Evolutionary conservation across 495 filamentous ascomycete species (phyloP).

Genomic region (Podospora pseudoanserina): DNA sequence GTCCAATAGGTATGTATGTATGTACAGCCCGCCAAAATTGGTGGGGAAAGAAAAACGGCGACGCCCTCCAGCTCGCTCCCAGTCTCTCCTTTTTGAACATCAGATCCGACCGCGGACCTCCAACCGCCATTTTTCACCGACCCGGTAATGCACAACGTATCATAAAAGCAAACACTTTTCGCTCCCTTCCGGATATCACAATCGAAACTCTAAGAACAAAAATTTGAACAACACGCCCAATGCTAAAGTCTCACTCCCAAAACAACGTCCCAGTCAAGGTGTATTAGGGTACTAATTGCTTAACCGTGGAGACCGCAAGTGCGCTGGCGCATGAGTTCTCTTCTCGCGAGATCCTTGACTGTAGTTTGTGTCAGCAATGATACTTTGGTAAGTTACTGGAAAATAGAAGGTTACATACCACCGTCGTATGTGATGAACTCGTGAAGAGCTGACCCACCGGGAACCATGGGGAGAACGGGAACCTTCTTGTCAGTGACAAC

Average conservation of each 20-base stretch:
- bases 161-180: constrained; percentile 12
- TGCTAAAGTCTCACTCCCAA: constrained; percentile 14
- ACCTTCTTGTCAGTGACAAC: constrained; percentile 78
- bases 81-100: constrained; percentile 5
- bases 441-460: constrained; percentile 77
- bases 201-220: neutral
- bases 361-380: constrained; percentile 33
- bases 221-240: neutral
- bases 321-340: constrained; percentile 66
- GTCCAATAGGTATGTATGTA: constrained; percentile 17
- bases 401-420: constrained; percentile 46
- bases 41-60: constrained; percentile 6
- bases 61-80: neutral
- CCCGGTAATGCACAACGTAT: constrained; percentile 19
- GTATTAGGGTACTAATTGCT: constrained; percentile 1
- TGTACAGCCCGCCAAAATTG: constrained; percentile 23
- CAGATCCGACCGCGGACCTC: constrained; percentile 19
- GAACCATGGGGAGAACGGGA: constrained; percentile 97
- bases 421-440: constrained; percentile 92
- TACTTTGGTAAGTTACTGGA: neutral
- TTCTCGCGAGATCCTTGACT: constrained; percentile 72
- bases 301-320: constrained; percentile 54
- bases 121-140: constrained; percentile 18
- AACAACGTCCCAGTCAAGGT: neutral
- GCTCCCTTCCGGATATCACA: constrained; percentile 6